Base-by-base conservation (phyloP, 345 rosid genomes). In the Cardamine occulta region DNA sequence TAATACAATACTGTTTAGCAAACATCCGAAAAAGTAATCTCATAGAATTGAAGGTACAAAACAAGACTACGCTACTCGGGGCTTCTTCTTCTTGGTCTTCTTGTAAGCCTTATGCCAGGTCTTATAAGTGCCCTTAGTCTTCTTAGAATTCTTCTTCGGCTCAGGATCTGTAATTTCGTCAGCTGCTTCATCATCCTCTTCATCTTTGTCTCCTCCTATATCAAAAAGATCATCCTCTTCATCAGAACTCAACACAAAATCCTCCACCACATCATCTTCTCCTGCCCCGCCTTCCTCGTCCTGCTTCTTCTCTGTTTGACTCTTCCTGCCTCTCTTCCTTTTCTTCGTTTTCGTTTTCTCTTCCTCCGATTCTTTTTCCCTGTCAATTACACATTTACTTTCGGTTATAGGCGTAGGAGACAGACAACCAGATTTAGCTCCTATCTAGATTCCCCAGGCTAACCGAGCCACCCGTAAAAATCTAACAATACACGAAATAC, bases 251-350 rank as follows among this genome's bases (percentile, higher is more conserved):
- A 92, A 85, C 51, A 90, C 84, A 78, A 90, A 83, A 74, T 95
- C 99, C 80, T 89, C 96, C 62, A 95, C 93, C 63, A 92, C 77
- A 37, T 95, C 99, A 79, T 92, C 97, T 40, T 89, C 98, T 37
- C 68, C 67, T 57, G 75, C 85, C 6, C 51, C 85, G 8, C 54
- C 77, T 15, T 72, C 79, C 59, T 79, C 88, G 3, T 73, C 70
- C 52, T 56, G 77, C 72, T 56, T 59, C 39, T 14, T 72, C 53
- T 54, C 80, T 74, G 58, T 82, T 68, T 80, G 79, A 76, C 75
- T 84, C 42, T 78, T 87, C 6, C 68, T 51, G 11, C 68, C 68
- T 58, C 84, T 79, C 79, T 82, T 82, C 64, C 84, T 75, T 67
- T 82, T 87, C 74, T 83, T 86, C 71, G 79, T 79, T 68, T 80